A percentile compares a stretch with the other conserved stretches of the same genome.
phyloP scores from a whole-genome alignment of 2,329 filamentous ascomycete genomes.

The Sporothrix schenckii region DNA sequence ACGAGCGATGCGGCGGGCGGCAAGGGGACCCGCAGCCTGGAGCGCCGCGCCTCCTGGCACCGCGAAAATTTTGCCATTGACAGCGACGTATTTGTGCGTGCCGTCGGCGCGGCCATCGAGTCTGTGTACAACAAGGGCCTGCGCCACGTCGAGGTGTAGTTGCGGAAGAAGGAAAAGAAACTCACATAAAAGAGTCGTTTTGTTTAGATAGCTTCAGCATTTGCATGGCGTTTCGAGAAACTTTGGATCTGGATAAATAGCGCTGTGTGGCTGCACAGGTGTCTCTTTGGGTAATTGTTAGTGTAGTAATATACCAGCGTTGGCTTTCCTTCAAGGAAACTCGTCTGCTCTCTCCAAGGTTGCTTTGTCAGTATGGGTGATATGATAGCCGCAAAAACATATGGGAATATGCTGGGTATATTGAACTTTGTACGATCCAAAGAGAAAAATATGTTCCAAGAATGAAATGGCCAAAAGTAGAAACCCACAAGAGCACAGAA shows the following conservation, averaged over 20 bases:
- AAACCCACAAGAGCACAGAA: background rate
- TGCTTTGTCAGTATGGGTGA: background rate
- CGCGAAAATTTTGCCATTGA: conserved; percentile 21
- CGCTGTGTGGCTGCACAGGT: background rate
- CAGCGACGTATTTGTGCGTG: background rate
- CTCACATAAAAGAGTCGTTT: background rate
- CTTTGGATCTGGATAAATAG: conserved; percentile 2
- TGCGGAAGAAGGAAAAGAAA: background rate
- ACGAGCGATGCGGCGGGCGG: background rate
- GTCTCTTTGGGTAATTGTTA: no score
- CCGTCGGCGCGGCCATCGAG: conserved; percentile 31
- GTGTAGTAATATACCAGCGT: no score
- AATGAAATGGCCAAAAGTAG: background rate
- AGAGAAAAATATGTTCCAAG: background rate
- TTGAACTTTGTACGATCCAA: conserved; percentile 6
- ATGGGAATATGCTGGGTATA: conserved; percentile 19
- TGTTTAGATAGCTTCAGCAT: background rate
- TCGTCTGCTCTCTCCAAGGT: background rate
- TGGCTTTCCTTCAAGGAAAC: no score
- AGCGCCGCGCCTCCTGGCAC: conserved; percentile 26
- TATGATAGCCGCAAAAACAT: no score
- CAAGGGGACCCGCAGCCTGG: background rate
- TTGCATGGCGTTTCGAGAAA: background rate
- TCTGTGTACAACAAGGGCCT: conserved; percentile 31
- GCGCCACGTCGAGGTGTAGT: conserved; percentile 27